Percentiles rank a stretch among this genome's conserved stretches.
Conservation (phyloP, 768 basidiomycete species). For the Saitozyma sp. region DNA sequence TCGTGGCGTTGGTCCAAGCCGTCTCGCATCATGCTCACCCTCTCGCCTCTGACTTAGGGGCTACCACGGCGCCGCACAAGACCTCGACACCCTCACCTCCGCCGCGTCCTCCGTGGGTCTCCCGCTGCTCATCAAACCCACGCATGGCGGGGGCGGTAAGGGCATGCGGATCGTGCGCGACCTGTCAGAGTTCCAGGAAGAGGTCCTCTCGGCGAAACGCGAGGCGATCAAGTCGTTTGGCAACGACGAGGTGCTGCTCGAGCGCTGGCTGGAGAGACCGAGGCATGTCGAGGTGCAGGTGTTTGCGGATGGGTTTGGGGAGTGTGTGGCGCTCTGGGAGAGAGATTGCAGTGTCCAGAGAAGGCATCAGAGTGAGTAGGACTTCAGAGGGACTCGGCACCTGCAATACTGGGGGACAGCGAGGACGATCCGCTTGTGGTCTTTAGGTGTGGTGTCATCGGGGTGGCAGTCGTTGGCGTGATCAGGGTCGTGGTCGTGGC, state of each 20-base stretch:
- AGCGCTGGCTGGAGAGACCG: slow-evolving; percentile 82
- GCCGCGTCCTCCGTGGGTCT: slow-evolving; percentile 77
- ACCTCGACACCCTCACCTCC: slow-evolving; percentile 66
- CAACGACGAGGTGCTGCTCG: slow-evolving; percentile 79
- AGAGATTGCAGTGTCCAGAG: slow-evolving; percentile 89
- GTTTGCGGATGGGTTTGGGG: slow-evolving; percentile 79
- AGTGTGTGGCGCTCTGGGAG: slow-evolving; percentile 91
- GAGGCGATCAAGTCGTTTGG: slow-evolving; percentile 87
- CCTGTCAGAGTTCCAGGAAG: slow-evolving; percentile 71
- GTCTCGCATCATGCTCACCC: background rate
- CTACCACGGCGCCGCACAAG: slow-evolving; percentile 83
- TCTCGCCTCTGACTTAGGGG: slow-evolving; percentile 54
- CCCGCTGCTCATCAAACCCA: slow-evolving; percentile 93
- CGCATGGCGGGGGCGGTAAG: slow-evolving; percentile 92
- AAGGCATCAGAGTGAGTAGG: slow-evolving; percentile 73
- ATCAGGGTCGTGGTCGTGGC: too few species aligned
- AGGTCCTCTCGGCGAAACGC: slow-evolving; percentile 80
- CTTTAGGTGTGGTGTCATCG: too few species aligned
- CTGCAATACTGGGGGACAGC: too few species aligned
- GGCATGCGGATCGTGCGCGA: slow-evolving; percentile 83
- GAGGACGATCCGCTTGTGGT: too few species aligned
- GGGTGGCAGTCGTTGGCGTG: too few species aligned
- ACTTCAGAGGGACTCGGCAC: background rate
- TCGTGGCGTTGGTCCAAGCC: too few species aligned
- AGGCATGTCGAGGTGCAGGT: slow-evolving; percentile 94